Conservation (phyloP, 2,329 filamentous ascomycete genomes). For the Madurella mycetomatis region DNA sequence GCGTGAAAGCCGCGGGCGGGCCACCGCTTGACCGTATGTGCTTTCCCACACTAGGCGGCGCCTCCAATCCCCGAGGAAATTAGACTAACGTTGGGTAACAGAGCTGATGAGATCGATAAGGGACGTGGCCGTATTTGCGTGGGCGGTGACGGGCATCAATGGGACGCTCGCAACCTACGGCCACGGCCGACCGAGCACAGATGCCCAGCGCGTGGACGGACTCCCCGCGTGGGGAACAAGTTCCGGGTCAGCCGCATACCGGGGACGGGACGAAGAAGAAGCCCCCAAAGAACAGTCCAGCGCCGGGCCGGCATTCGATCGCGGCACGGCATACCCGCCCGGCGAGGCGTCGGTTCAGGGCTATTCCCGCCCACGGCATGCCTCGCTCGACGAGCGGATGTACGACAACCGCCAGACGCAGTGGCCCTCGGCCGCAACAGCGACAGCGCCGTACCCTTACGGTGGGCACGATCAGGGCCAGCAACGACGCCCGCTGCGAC, state of each 20-base stretch:
- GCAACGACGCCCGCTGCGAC: conserved; percentile 8
- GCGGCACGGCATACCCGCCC: neutral
- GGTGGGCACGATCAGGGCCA: neutral
- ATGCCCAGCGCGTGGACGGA: conserved; percentile 57
- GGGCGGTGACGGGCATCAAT: conserved; percentile 77
- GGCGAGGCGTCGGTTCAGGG: neutral
- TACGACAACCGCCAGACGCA: conserved; percentile 7
- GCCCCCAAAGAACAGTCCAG: neutral
- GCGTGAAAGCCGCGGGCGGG: conserved; percentile 45
- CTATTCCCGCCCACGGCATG: conserved; percentile 16
- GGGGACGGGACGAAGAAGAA: conserved; percentile 28
- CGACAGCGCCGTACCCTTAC: conserved; percentile 2
- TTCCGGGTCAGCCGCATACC: conserved; percentile 30
- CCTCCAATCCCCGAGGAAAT: neutral
- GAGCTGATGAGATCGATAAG: conserved; percentile 74
- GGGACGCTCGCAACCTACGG: conserved; percentile 63
- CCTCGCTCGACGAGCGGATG: conserved; percentile 18
- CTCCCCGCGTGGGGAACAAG: conserved; percentile 56
- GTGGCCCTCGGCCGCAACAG: neutral
- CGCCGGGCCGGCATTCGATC: neutral
- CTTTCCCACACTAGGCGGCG: neutral
- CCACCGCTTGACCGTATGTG: conserved; percentile 46
- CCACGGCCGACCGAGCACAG: conserved; percentile 57
- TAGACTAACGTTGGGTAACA: neutral
- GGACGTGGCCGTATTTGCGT: conserved; percentile 83